phyloP scores from a whole-genome alignment of 2,329 filamentous ascomycete species.

The Aspergillus floridensis region DNA sequence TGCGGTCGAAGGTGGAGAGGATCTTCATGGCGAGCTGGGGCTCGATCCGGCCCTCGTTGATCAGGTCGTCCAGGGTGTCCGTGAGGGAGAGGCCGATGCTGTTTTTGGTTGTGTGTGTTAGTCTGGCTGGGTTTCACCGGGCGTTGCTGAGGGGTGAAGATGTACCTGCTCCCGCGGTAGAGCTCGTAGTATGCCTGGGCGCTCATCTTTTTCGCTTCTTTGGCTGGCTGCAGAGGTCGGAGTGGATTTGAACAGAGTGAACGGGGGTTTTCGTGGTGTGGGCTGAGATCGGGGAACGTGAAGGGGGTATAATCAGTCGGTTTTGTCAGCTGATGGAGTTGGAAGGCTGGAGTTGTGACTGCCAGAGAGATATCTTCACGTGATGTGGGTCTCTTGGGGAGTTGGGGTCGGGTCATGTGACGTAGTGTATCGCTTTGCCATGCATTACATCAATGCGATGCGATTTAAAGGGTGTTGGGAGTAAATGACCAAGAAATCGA shows the following conservation, averaged over 20 bases:
- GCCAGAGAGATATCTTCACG: background rate
- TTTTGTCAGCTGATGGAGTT: no score
- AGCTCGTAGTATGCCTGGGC: slow-evolving; percentile 77
- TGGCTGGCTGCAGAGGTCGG: background rate
- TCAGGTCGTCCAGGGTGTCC: slow-evolving; percentile 94
- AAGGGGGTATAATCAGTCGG: no score
- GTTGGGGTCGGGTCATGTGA: background rate
- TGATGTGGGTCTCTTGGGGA: slow-evolving; percentile 5
- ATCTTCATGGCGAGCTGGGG: slow-evolving; percentile 99
- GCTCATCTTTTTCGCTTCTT: slow-evolving; percentile 42
- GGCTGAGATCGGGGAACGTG: background rate
- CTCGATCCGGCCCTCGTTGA: slow-evolving; percentile 91
- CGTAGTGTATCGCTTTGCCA: background rate
- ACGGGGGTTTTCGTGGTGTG: background rate
- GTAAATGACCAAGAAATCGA: no score
- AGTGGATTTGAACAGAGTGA: background rate
- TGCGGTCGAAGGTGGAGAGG: slow-evolving; percentile 88
- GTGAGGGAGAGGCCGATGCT: slow-evolving; percentile 93
- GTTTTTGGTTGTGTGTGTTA: slow-evolving; percentile 17
- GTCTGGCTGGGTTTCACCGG: background rate
- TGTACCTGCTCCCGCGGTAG: slow-evolving; percentile 95
- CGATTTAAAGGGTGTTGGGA: background rate
- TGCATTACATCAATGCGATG: background rate
- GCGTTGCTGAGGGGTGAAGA: background rate
- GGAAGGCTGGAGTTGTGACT: no score